Base-by-base conservation (phyloP, 2,329 filamentous ascomycete species). In the Ascochyta fabae region DNA sequence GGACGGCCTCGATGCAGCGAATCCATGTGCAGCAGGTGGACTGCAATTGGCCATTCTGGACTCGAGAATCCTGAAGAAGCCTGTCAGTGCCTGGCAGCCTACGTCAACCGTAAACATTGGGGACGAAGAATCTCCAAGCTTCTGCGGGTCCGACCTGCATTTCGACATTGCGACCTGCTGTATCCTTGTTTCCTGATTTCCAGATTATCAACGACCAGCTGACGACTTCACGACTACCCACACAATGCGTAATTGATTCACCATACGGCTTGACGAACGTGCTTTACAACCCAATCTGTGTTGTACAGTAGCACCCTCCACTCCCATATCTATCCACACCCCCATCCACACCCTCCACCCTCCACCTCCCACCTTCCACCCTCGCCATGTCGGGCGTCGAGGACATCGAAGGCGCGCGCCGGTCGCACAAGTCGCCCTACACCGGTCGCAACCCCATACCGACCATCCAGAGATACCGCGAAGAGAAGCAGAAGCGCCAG, bases 401-500 rank as follows among this genome's bases (percentile, higher is more conserved):
- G 34, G 78, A 79, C 47, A 71, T 77, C n/a, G 67, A 78, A 24
- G 65, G 62, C 13, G 59, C 61, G 33, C 68, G 72, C 44, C 73
- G 69, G 27, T 69, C 72, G 55, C 76, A 79, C 67, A 73, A 73
- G 43, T 68, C 73, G 16, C 77, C 79, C 6, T 80, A 81, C 62
- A 80, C 75, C 4, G 68, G 72, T 3, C 72, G 75, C 36, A 74
- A 80, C 48, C 75, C 75, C 19, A 78, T 81, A 33, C 80, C 80
- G 3, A 81, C 79, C 6, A 75, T 82, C 27, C 71, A 77, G 44
- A 74, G 73, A 48, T 82, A 81, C 56, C 75, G 76, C 29, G 71
- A 81, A 56, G 79, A 80, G 64, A 79, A 81, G 66, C 68, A 78
- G 43, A 67, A 74, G 15, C 74, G 79, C 23, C 68, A 75, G 38